Conservation (phyloP, 2,329 filamentous ascomycete genomes). For the Chaetomiaceae sp. region DNA sequence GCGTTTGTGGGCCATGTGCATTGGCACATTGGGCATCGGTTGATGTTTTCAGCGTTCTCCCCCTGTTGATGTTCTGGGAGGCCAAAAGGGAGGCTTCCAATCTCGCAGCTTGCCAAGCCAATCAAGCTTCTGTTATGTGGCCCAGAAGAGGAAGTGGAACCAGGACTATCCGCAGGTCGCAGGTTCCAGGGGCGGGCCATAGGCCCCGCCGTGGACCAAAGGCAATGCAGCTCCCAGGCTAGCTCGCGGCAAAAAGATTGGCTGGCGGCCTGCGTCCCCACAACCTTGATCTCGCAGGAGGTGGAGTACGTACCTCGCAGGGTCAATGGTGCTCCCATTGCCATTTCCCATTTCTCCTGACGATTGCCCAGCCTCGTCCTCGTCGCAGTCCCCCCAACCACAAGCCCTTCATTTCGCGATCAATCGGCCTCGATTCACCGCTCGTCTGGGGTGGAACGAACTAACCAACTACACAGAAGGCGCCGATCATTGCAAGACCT, state of each 20-base stretch:
- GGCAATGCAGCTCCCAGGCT: constrained; percentile 12
- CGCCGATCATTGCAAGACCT: constrained; percentile 1
- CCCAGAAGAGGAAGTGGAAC: constrained; percentile 19
- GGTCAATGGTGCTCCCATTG: constrained; percentile 5
- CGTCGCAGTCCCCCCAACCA: background rate
- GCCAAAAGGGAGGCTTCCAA: constrained; percentile 1
- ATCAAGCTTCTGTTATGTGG: constrained; percentile 12
- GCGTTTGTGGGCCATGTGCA: background rate
- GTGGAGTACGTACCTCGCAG: constrained; percentile 14
- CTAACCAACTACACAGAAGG: no score
- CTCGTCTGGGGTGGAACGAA: constrained; percentile 8
- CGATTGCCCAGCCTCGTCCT: background rate
- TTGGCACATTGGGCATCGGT: background rate
- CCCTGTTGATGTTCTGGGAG: background rate
- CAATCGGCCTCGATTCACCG: constrained; percentile 15
- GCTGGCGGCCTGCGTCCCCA: constrained; percentile 3
- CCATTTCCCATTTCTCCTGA: constrained; percentile 19
- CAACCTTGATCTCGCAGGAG: constrained; percentile 11
- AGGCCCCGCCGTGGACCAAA: constrained; percentile 1
- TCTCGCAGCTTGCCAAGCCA: constrained; percentile 11
- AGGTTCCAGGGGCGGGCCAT: constrained; percentile 12
- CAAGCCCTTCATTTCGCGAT: constrained; percentile 1
- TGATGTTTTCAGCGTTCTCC: constrained; percentile 1
- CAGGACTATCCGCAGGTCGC: constrained; percentile 6
- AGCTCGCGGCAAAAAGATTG: no score